Base-by-base conservation (phyloP, 108 stramenopile genomes). In the Chaetoceros tenuissimus region DNA sequence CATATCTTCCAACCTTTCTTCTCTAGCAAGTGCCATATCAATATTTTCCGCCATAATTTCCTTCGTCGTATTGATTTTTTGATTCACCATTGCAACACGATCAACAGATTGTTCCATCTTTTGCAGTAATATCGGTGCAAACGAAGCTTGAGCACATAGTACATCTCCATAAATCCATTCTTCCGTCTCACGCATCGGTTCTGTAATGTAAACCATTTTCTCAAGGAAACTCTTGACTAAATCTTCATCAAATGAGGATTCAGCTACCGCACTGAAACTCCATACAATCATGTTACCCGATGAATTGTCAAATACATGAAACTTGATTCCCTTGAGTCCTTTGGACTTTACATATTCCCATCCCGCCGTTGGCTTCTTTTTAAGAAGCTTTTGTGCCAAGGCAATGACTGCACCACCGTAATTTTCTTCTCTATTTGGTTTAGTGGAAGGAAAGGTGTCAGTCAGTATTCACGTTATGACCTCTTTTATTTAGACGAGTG, bases 11-110 rank as follows among this genome's bases (percentile, higher is more conserved):
- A 85, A 48, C 31, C 51, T 71, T 48, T 81, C 81, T 24, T 71
- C 85, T 26, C 75, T 60, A 31, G 72, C 66, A 48, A 87, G 28
- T 24, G 80, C 68, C 31, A 55, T 24, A 48, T 74, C 66, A 59
- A 87, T 82, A 55, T 87, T 87, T 10, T 50, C 54, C 1, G 62
- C 51, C 85, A 87, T 87, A 25, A 83, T 74, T 52, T 72, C 57
- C 62, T 73, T 80, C 20, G 69, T 54, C 1, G 61, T 51, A 23
- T 81, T 77, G 2, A 84, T 55, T 31, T 72, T 51, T 31, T 83
- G 53, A 16, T 77, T 49, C 29, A 83, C 53, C 52, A 68, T 63
- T 25, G 75, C 66, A 50, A 83, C 17, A 49, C 63, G 75, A 19
- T 66, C 77, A 3, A 57, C 27, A 49, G 66, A 58, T 55, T 75